These are phyloP conservation scores for Hanseniaspora guilliermondii DNA, from an alignment of 805 yeast species.

Conservation along the genomic window DNA sequence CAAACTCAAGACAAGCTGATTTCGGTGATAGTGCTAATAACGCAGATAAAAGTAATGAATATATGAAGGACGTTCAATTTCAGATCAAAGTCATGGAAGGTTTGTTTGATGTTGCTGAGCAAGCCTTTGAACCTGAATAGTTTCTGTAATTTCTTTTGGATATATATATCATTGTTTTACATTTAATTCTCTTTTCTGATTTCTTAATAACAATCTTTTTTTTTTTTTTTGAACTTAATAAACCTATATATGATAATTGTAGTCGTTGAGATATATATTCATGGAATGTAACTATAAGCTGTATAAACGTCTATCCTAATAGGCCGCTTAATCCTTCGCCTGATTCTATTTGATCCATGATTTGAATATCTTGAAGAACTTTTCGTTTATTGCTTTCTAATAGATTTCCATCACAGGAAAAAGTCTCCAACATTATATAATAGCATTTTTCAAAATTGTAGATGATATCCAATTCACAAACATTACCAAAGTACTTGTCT, in stretches of 20 bases:
- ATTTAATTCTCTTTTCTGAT: not conserved
- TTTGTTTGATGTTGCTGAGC: slow-evolving; percentile 68
- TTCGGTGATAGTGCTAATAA: not conserved
- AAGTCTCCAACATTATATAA: slow-evolving; percentile 76
- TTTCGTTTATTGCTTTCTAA: slow-evolving; percentile 75
- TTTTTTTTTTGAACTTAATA: not conserved
- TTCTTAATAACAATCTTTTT: not conserved
- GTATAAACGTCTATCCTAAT: slow-evolving; percentile 22
- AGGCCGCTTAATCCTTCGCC: slow-evolving; percentile 49
- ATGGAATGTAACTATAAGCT: not conserved
- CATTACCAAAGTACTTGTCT: slow-evolving; percentile 93
- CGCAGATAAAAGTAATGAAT: slow-evolving; percentile 36
- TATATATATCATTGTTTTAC: not conserved
- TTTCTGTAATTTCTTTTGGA: not conserved
- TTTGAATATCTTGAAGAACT: slow-evolving; percentile 60
- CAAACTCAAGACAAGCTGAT: not conserved
- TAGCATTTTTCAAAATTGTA: slow-evolving; percentile 93
- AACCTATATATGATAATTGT: too few relatives aligned
- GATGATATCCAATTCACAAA: slow-evolving; percentile 90
- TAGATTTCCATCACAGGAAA: slow-evolving; percentile 70
- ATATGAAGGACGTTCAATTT: slow-evolving; percentile 59
- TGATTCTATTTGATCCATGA: slow-evolving; percentile 77
- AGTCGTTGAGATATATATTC: too few relatives aligned
- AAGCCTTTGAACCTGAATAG: slow-evolving; percentile 56
- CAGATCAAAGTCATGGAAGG: slow-evolving; percentile 75